Evolutionary conservation across 2,329 filamentous ascomycete genomes (phyloP).

Genomic region (Xylariaceae sp.): DNA sequence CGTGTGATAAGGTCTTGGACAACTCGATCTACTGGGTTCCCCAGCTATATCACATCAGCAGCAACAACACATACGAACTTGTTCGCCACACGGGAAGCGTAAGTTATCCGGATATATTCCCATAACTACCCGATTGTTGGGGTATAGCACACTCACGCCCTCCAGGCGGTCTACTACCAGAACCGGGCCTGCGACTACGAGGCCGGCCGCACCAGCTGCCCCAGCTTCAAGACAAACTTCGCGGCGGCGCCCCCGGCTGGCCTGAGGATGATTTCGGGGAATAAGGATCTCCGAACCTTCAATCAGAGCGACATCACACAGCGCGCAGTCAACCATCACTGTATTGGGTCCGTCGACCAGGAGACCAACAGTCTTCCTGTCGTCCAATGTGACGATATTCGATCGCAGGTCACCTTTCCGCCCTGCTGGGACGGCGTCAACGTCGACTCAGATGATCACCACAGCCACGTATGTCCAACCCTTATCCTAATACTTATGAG

Average conservation of each 20-base stretch:
- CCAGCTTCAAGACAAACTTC: constrained; percentile 11
- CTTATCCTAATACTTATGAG: neutral
- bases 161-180: constrained; percentile 15
- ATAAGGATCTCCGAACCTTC: constrained; percentile 16
- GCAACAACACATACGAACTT: constrained; percentile 6
- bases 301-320: constrained; percentile 9
- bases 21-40: constrained; percentile 13
- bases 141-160: neutral
- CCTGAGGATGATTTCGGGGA: constrained; percentile 14
- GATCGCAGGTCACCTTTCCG: constrained; percentile 54
- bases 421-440: constrained; percentile 58
- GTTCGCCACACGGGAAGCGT: constrained; percentile 8
- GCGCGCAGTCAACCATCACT: constrained; percentile 15
- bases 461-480: constrained; percentile 9
- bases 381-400: constrained; percentile 27
- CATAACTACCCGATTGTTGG: neutral
- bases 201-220: constrained; percentile 9
- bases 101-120: neutral
- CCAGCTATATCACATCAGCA: constrained; percentile 12
- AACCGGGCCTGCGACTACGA: constrained; percentile 15
- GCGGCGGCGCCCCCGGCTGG: constrained; percentile 5
- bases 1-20: constrained; percentile 13
- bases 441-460: constrained; percentile 33
- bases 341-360: constrained; percentile 4
- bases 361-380: constrained; percentile 42